phyloP scores from a whole-genome alignment of 1,284 basidiomycete genomes.

The Entoloma clypeatum region DNA sequence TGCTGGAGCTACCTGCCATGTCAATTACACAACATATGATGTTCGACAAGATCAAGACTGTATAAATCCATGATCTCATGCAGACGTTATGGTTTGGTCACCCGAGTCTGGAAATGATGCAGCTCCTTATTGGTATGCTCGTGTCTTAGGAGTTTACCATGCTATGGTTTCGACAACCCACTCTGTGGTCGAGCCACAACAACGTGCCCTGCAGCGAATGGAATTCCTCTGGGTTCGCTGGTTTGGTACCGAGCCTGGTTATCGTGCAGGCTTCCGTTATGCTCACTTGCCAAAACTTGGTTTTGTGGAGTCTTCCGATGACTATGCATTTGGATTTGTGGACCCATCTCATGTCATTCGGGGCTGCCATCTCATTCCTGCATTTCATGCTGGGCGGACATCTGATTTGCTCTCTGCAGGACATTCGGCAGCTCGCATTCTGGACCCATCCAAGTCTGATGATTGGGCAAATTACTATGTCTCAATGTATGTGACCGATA shows the following conservation, averaged over 20 bases:
- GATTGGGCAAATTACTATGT: constrained; percentile 32
- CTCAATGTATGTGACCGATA: constrained; percentile 28
- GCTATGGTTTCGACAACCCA: constrained; percentile 14
- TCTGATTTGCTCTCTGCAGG: constrained; percentile 14
- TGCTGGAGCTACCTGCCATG: constrained; percentile 10
- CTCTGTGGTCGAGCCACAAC: neutral
- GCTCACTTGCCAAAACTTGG: constrained; percentile 26
- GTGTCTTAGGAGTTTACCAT: constrained; percentile 22
- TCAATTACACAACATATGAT: constrained; percentile 35
- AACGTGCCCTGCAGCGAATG: constrained; percentile 19
- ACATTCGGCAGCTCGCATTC: neutral
- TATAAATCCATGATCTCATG: constrained; percentile 24
- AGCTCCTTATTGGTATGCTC: constrained; percentile 17
- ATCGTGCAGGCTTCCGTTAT: constrained; percentile 14
- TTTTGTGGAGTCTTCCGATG: constrained; percentile 25
- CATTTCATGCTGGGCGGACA: constrained; percentile 23
- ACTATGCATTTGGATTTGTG: constrained; percentile 33
- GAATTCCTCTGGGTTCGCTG: constrained; percentile 36
- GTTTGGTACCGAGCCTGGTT: constrained; percentile 21
- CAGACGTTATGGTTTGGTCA: constrained; percentile 25
- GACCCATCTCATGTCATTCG: too few species aligned
- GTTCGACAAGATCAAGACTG: constrained; percentile 27
- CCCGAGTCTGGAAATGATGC: constrained; percentile 9
- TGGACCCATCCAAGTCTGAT: constrained; percentile 8
- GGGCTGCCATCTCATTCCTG: constrained; percentile 33